Evolutionary conservation across 371 early-diverging fungal species (phyloP), one percentile per base, ranked within the genome.

Genomic region (Rhizopus stolonifer): DNA sequence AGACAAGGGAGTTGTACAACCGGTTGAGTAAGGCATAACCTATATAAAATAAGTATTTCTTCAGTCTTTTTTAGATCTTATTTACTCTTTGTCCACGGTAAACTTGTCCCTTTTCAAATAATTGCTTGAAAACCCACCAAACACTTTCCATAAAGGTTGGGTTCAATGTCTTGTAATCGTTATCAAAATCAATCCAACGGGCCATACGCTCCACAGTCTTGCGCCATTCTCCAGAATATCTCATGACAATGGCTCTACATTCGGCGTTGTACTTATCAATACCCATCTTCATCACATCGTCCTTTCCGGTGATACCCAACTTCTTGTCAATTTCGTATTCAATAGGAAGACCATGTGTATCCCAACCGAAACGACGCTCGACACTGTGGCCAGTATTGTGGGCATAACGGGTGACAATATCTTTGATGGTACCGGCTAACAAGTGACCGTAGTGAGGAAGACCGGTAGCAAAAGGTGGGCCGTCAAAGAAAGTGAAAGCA

Each of bases 381-480:
- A 99, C 99, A 65, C 94, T 84, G 74, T 95, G 96, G 46, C 99
- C 99, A 34, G 97, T 99, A 72, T 89, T 88, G 65, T 92, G 89
- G 38, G 97, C 99, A 81, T 92, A 99, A 52, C 99, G 87, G 10
- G 99, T 99, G 49, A 99, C 95, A 43, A 96, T 92, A 80, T 99
- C 99, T 88, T 99, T 99, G 80, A 99, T 98, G 58, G 99, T 99
- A 63, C 99, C 99, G 34, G 98, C 95, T 18, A 99, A 86, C 83
- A 99, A 86, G 67, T 99, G 99, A 46, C 99, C 99, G 72, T 99
- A 99, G 74, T 99, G 99, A 40, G 99, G 99, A 61, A 99, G 85
- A 45, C 99, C 99, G 14, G 99, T 99, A 48, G 99, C 99, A 74
- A 99, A 99, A 21, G 99, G 99, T 42, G 99, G 99, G 11, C 99